Percentiles rank a stretch among this genome's conserved stretches.
Evolutionary conservation across 1,284 basidiomycete species (phyloP).

Genomic region (Rhizopogon parksii): DNA sequence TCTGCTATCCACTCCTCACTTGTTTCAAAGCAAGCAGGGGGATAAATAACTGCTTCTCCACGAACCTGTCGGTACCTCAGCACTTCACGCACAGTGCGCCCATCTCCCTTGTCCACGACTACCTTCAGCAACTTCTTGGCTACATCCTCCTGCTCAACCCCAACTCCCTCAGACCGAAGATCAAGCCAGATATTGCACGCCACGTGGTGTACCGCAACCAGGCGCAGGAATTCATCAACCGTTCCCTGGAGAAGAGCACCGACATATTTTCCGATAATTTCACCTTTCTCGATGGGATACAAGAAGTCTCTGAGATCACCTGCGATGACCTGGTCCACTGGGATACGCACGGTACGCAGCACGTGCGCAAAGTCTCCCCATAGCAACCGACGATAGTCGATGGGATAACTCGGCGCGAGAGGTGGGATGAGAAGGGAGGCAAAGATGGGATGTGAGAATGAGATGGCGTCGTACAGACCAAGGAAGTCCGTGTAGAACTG

Average conservation of each 20-base stretch:
- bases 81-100: conserved; percentile 45
- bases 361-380: conserved; percentile 75
- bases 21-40: conserved; percentile 36
- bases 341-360: conserved; percentile 49
- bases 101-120: conserved; percentile 43
- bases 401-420: conserved; percentile 62
- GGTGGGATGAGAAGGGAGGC: conserved; percentile 73
- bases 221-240: conserved; percentile 45
- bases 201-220: conserved; percentile 77
- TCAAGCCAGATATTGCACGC: conserved; percentile 73
- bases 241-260: conserved; percentile 37
- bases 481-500: conserved; percentile 93
- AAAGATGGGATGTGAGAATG: conserved; percentile 79
- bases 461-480: conserved; percentile 83
- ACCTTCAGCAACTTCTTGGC: conserved; percentile 42
- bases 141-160: neutral
- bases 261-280: conserved; percentile 58
- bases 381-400: conserved; percentile 80
- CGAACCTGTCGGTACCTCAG: conserved; percentile 42
- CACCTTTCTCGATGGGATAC: conserved; percentile 64
- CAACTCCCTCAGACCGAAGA: conserved; percentile 23
- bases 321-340: conserved; percentile 32
- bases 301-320: conserved; percentile 55
- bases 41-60: conserved; percentile 24
- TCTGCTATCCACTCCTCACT: conserved; percentile 19